Evolutionary conservation across 2,329 filamentous ascomycete genomes (phyloP).

Genomic region (Claviceps lovelessii): DNA sequence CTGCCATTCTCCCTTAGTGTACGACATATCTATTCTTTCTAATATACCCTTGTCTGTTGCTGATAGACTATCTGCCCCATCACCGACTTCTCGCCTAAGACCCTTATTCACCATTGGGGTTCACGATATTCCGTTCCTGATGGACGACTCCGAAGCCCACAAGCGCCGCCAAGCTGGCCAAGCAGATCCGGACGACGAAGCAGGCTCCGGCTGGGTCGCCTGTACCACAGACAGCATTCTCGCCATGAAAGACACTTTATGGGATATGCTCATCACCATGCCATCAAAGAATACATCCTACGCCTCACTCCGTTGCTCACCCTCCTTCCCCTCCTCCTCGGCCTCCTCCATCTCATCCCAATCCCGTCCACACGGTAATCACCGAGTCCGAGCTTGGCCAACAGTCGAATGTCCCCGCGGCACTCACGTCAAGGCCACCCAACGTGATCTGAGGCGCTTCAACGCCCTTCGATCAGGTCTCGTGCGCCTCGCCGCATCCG

Average conservation of each 20-base stretch:
- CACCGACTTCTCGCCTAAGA: conserved; percentile 50
- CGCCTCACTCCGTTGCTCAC: conserved; percentile 13
- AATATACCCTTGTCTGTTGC: conserved; percentile 66
- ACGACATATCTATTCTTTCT: conserved; percentile 82
- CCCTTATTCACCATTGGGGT: conserved; percentile 90
- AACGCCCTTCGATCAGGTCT: conserved; percentile 52
- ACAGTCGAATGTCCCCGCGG: conserved; percentile 54
- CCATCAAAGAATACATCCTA: conserved; percentile 41
- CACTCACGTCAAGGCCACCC: conserved; percentile 63
- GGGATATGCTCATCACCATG: conserved; percentile 78
- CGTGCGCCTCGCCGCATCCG: conserved; percentile 25
- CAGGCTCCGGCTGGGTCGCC: conserved; percentile 66
- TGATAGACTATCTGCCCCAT: conserved; percentile 50
- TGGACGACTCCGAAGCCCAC: conserved; percentile 40
- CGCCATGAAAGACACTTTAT: conserved; percentile 70
- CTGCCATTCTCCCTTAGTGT: conserved; percentile 42
- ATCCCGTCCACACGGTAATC: conserved; percentile 18
- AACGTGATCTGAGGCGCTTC: conserved; percentile 77
- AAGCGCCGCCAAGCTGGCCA: conserved; percentile 24
- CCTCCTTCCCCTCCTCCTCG: not conserved
- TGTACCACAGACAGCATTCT: conserved; percentile 94
- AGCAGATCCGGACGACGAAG: conserved; percentile 28
- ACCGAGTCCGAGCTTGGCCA: conserved; percentile 56
- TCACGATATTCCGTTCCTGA: conserved; percentile 73
- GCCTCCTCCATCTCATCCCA: conserved; percentile 13